These are phyloP conservation scores for Huiozyma sinensis DNA, from an alignment of 805 yeast genomes.

Conservation along the genomic window DNA sequence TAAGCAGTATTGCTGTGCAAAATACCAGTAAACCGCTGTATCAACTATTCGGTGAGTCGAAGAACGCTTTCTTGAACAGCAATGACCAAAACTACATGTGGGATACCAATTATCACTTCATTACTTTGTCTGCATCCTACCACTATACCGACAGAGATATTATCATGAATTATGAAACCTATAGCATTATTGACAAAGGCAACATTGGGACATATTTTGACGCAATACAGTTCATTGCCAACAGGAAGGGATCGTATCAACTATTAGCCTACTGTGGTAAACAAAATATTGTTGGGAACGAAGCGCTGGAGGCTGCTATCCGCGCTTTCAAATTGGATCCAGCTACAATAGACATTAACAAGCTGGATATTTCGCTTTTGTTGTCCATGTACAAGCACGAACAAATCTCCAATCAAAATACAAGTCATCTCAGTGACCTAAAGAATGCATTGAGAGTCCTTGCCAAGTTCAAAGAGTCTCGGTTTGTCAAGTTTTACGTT, in stretches of 20 bases:
- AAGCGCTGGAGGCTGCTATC: conserved; percentile 35
- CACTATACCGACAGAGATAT: conserved; percentile 41
- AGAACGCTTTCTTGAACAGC: neutral
- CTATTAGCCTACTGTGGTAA: conserved; percentile 40
- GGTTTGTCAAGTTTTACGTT: conserved; percentile 27
- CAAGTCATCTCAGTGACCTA: conserved; percentile 17
- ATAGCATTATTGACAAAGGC: conserved; percentile 33
- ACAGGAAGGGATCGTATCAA: conserved; percentile 36
- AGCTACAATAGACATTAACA: conserved; percentile 9
- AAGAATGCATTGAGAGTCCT: conserved; percentile 33
- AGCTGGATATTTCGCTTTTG: conserved; percentile 22
- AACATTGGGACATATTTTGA: conserved; percentile 46
- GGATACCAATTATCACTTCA: conserved; percentile 28
- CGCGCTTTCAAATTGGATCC: conserved; percentile 28
- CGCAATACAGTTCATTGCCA: conserved; percentile 41
- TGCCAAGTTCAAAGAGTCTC: conserved; percentile 31
- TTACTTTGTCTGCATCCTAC: conserved; percentile 38
- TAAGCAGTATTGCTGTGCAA: conserved; percentile 14
- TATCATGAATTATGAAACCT: conserved; percentile 36
- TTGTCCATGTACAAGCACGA: conserved; percentile 28
- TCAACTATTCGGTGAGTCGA: conserved; percentile 24
- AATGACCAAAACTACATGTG: conserved; percentile 6
- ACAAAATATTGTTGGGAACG: conserved; percentile 42
- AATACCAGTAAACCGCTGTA: conserved; percentile 21
- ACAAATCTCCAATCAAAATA: conserved; percentile 4